Evolutionary conservation across 306 rosid genomes (phyloP), one percentile per base, ranked within the genome.

Genomic region (Quercus alba): DNA sequence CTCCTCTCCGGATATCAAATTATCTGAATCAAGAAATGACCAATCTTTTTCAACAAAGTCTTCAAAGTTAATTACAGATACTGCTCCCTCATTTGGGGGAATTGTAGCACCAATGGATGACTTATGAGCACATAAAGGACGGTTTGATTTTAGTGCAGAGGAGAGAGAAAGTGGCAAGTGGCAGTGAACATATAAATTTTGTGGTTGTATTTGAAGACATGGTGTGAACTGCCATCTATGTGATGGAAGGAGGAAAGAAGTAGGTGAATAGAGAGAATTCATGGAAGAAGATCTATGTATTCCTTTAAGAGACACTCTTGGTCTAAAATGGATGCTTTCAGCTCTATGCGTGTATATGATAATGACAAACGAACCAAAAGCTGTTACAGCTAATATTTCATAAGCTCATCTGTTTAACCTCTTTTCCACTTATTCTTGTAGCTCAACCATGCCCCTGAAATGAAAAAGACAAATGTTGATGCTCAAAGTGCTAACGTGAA

Each of bases 41-140:
- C 97, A 91, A 66, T 92, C 97, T 67, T 92, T 88, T 73, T 92
- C 97, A 14, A 73, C 55, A 31, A 89, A 58, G 75, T 94, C 95
- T 69, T 90, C 89, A 0, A 94, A 83, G 81, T 85, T 68, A 55
- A 91, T 64, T 63, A 82, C 75, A 15, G 94, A 89, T 18, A 82
- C 82, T 17, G 82, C 78, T 3, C 90, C 94, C 55, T 91, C 97
- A 10, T 87, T 64, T 21, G 90, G 41, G 31, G 92, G 79, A 74
- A 80, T 74, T 38, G 91, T 30, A 76, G 90, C 84, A 57, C 84
- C 86, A 15, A 70, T 55, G 38, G 77, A 68, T 41, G 90, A 78
- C 33, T 61, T 73, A 7, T 84, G 75, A 75, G 84, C 70, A 55
- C 11, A 82, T 1, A 83, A 57, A 7, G 78, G 64, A 59, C 38